Base-by-base conservation (phyloP, 2,329 filamentous ascomycete species). In the Penicillium concentricum region DNA sequence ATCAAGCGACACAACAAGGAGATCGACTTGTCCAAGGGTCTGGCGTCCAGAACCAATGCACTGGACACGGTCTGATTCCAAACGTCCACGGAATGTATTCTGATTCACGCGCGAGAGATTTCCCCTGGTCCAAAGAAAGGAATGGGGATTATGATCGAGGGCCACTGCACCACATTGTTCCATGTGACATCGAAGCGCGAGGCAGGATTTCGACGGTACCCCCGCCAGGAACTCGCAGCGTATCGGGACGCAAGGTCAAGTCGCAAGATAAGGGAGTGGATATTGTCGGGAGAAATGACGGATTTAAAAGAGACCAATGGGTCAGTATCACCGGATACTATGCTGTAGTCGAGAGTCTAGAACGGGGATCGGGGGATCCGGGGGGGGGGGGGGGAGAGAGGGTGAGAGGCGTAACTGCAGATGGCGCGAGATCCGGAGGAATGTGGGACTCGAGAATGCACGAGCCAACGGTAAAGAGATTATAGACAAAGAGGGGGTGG, bases 401-500 rank as follows among this genome's bases (percentile, higher is more conserved):
- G 10, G 35, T 38, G 48, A 34, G 13, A 24, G 49, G 51, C 51
- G 51, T 26, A 35, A 53, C 26, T 32, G 18, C 35, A 18, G 53
- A 51, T 51, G 37, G 20, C 30, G 44, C 46, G 46, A 57, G 49
- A 51, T 44, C 38, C 41, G 48, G 49, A 53, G 56, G 59, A 63
- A 61, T 61, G 59, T 61, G 57, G 57, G 54, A 57, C 57, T 54
- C n/a, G 51, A 45, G 51, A 51, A 41, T 28, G 52, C 18, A 55
- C 57, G 41, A 57, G 45, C 34, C 48, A 75, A 13, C 24, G 9
- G 18, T 32, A n/a, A 44, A 84, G 59, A 82, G 87, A 88, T 90
- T 54, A 94, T 90, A 90, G 85, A 46, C 54, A 37, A 47, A 58
- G 42, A 57, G 35, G 46, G 42, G 28, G 41, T 5, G 32, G 71